phyloP scores from a whole-genome alignment of 768 basidiomycete species.

The Mycena indigotica region DNA sequence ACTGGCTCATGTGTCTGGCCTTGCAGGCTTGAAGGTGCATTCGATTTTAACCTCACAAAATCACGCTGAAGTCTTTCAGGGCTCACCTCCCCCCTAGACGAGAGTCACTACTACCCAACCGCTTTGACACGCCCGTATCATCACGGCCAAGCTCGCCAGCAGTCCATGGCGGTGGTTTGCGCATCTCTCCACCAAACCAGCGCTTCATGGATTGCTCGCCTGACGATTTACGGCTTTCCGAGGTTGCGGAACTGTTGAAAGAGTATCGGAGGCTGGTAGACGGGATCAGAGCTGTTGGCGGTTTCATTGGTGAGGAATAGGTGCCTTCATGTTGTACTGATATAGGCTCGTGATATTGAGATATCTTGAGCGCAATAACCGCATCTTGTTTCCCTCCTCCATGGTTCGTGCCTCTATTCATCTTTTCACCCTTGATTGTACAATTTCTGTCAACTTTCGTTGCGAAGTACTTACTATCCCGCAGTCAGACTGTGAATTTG shows the following conservation, averaged over 20 bases:
- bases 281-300: constrained; percentile 59
- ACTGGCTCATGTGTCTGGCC: constrained; percentile 70
- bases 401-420: too few relatives aligned
- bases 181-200: constrained; percentile 61
- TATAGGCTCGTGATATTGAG: too few relatives aligned
- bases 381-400: too few relatives aligned
- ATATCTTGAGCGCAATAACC: too few relatives aligned
- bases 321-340: constrained; percentile 1
- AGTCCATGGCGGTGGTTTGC: constrained; percentile 28
- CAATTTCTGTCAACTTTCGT: too few relatives aligned
- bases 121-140: constrained; percentile 39
- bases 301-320: constrained; percentile 44
- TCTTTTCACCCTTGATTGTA: too few relatives aligned
- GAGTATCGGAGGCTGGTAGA: constrained; percentile 85
- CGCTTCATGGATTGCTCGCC: constrained; percentile 73
- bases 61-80: constrained; percentile 39
- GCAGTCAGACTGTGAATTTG: too few relatives aligned
- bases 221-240: constrained; percentile 79
- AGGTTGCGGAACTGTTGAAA: constrained; percentile 75
- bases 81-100: constrained; percentile 34
- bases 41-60: constrained; percentile 8
- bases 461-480: too few relatives aligned
- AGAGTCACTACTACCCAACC: constrained; percentile 23
- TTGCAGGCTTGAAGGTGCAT: constrained; percentile 48
- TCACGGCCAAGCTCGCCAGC: constrained; percentile 43